Conservation (phyloP, 176 grass and related monocot genomes). For the Triticum turgidum region DNA sequence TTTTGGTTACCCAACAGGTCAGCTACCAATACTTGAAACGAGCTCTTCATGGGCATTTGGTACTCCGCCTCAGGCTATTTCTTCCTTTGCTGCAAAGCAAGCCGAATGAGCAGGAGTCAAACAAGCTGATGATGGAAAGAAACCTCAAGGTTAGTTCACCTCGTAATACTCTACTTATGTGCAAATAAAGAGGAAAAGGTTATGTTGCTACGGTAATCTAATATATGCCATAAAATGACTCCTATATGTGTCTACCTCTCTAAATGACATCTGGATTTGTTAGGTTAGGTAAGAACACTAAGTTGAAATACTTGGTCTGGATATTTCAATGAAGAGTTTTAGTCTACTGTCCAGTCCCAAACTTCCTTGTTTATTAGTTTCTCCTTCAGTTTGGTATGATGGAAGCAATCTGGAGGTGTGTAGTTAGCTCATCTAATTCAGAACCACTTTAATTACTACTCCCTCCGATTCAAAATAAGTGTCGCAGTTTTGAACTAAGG, state of each 20-base stretch:
- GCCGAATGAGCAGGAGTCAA: slow-evolving; percentile 39
- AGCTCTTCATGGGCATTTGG: slow-evolving; percentile 80
- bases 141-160: slow-evolving; percentile 55
- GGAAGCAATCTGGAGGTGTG: background rate
- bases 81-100: slow-evolving; percentile 43
- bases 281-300: background rate
- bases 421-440: slow-evolving; percentile 11
- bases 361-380: background rate
- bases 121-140: slow-evolving; percentile 53
- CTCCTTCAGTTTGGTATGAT: slow-evolving; percentile 1
- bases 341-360: background rate
- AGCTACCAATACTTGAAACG: slow-evolving; percentile 94
- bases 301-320: slow-evolving; percentile 14
- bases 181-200: background rate
- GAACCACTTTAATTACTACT: slow-evolving; percentile 2
- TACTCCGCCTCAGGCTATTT: slow-evolving; percentile 41
- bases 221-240: background rate
- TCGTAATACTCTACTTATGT: background rate
- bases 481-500: no score
- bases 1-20: slow-evolving; percentile 79
- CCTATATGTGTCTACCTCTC: background rate
- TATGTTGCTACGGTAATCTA: background rate
- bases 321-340: slow-evolving; percentile 25
- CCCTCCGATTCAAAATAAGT: no score
- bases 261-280: background rate